Evolutionary conservation across 2,329 filamentous ascomycete genomes (phyloP).

Genomic region (Fusarium luffae): DNA sequence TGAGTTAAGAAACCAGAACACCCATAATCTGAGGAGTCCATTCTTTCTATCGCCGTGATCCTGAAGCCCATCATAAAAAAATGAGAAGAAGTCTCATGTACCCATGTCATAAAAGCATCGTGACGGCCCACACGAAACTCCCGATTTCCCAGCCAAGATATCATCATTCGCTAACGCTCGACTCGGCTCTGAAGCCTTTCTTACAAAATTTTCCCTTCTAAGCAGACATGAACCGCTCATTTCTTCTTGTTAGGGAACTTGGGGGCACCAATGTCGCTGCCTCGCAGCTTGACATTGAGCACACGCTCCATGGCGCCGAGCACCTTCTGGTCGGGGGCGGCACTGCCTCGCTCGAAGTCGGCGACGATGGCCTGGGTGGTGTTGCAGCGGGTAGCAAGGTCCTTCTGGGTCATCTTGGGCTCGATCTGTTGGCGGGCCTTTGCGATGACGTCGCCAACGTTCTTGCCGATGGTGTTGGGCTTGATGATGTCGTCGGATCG

Average conservation of each 20-base stretch:
- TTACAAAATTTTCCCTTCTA: conserved; percentile 35
- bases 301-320: conserved; percentile 81
- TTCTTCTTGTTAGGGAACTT: conserved; percentile 80
- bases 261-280: conserved; percentile 84
- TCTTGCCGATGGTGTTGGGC: conserved; percentile 87
- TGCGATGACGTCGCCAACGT: conserved; percentile 85
- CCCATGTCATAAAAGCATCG: conserved; percentile 43
- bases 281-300: conserved; percentile 88
- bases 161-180: conserved; percentile 46
- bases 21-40: conserved; percentile 19
- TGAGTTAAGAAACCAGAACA: conserved; percentile 19
- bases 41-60: conserved; percentile 31
- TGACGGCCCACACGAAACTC: conserved; percentile 46
- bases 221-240: conserved; percentile 43
- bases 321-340: conserved; percentile 84
- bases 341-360: conserved; percentile 85
- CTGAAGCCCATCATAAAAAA: conserved; percentile 26
- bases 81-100: conserved; percentile 39
- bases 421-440: conserved; percentile 82
- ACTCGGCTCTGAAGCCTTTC: conserved; percentile 43
- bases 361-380: conserved; percentile 82
- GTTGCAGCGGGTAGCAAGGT: conserved; percentile 87
- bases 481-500: conserved; percentile 97
- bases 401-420: conserved; percentile 97
- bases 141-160: conserved; percentile 42